Percentiles rank a stretch among this genome's conserved stretches.
phyloP scores from a whole-genome alignment of 2,329 filamentous ascomycete species.

The Esteya vermicola region DNA sequence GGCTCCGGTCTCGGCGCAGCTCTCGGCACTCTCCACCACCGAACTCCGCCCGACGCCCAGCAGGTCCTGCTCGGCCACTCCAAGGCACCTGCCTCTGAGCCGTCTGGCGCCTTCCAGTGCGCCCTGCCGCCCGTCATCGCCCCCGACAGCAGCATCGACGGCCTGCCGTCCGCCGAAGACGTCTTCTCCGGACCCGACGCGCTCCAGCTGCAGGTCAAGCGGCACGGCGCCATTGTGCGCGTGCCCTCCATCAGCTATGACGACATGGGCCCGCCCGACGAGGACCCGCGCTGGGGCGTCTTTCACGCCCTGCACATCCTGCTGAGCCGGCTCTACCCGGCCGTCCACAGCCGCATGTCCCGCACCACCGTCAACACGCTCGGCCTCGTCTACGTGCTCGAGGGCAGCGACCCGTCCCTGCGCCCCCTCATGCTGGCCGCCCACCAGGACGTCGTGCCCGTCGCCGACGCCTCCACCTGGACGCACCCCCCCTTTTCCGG shows the following conservation, averaged over 20 bases:
- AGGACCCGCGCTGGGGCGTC: slow-evolving; percentile 43
- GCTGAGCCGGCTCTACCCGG: slow-evolving; percentile 35
- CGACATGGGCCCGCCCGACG: slow-evolving; percentile 34
- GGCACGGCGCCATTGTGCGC: slow-evolving; percentile 17
- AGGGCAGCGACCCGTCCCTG: slow-evolving; percentile 30
- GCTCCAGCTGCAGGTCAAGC: slow-evolving; percentile 10
- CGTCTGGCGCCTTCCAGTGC: slow-evolving; percentile 5
- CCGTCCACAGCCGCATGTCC: slow-evolving; percentile 20
- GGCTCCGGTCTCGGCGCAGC: neutral
- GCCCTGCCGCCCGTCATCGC: slow-evolving; percentile 10
- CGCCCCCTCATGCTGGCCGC: slow-evolving; percentile 45
- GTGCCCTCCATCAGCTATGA: slow-evolving; percentile 19
- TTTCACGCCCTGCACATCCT: slow-evolving; percentile 39
- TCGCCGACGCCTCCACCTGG: slow-evolving; percentile 38
- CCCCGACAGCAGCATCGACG: slow-evolving; percentile 7
- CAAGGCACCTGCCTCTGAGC: neutral
- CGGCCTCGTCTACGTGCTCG: slow-evolving; percentile 43
- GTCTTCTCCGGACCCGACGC: slow-evolving; percentile 7
- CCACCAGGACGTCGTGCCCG: slow-evolving; percentile 50
- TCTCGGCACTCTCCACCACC: neutral
- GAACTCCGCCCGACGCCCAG: neutral
- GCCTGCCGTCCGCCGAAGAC: slow-evolving; percentile 7
- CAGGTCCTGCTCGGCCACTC: neutral
- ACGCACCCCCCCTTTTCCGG: slow-evolving; percentile 44
- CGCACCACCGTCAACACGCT: slow-evolving; percentile 44